Evolutionary conservation across 2,329 filamentous ascomycete species (phyloP).

Genomic region (Colletotrichum ledebouriae): DNA sequence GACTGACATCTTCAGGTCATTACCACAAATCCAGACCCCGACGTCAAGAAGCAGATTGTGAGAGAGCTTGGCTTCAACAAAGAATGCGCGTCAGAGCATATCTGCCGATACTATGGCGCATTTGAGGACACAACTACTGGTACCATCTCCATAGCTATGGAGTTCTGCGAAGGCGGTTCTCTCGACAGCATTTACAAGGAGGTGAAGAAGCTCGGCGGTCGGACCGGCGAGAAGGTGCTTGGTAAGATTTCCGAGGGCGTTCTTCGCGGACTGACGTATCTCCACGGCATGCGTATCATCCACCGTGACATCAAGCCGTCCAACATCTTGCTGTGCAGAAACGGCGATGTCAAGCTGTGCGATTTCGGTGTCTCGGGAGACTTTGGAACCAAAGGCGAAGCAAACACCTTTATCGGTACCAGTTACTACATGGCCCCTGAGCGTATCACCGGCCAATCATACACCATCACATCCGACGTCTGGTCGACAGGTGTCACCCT

Average conservation of each 20-base stretch:
- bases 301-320: constrained; percentile 99
- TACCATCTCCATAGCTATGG: constrained; percentile 98
- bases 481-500: constrained; percentile 98
- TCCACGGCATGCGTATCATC: constrained; percentile 96
- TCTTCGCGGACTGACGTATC: constrained; percentile 91
- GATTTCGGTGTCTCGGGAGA: constrained; percentile 98
- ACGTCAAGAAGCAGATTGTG: constrained; percentile 98
- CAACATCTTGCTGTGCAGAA: constrained; percentile 93
- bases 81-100: constrained; percentile 94
- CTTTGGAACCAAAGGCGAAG: constrained; percentile 98
- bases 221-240: constrained; percentile 96
- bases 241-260: constrained; percentile 98
- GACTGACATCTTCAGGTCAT: constrained; percentile 76
- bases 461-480: constrained; percentile 98
- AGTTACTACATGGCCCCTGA: constrained; percentile 99
- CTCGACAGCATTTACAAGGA: constrained; percentile 98
- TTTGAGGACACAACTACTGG: constrained; percentile 97
- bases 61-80: constrained; percentile 98
- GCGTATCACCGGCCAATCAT: constrained; percentile 95
- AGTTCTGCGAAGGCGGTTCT: constrained; percentile 97
- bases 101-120: constrained; percentile 96
- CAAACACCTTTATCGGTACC: constrained; percentile 98
- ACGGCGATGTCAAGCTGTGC: constrained; percentile 96
- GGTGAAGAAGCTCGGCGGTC: constrained; percentile 93
- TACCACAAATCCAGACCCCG: constrained; percentile 96